Evolutionary conservation across 2,329 filamentous ascomycete species (phyloP).

Genomic region (Colletotrichum euphorbiae): DNA sequence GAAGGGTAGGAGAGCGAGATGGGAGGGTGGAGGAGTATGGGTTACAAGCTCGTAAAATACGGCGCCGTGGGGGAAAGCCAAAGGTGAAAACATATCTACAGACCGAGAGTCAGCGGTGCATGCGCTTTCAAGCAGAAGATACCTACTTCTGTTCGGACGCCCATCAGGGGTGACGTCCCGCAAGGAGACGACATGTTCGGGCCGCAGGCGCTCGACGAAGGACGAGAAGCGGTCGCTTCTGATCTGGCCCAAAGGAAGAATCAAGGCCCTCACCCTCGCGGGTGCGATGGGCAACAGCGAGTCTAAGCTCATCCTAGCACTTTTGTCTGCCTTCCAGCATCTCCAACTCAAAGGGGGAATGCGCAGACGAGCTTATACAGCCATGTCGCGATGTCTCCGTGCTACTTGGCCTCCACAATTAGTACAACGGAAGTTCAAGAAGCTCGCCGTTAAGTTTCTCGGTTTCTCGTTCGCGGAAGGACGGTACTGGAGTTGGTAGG

Average conservation of each 20-base stretch:
- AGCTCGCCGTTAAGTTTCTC: conserved; percentile 19
- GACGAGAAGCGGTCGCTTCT: conserved; percentile 81
- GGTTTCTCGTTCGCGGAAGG: background rate
- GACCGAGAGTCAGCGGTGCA: conserved; percentile 12
- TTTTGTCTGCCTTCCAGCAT: conserved; percentile 44
- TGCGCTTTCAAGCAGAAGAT: background rate
- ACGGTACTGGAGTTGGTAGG: background rate
- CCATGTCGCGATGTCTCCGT: conserved; percentile 33
- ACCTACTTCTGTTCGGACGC: conserved; percentile 85
- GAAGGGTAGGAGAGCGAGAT: conserved; percentile 85
- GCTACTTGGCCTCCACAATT: background rate
- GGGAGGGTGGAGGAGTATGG: conserved; percentile 81
- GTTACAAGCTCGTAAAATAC: conserved; percentile 91
- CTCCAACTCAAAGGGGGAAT: conserved; percentile 29
- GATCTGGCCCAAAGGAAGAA: conserved; percentile 89
- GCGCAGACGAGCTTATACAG: conserved; percentile 31
- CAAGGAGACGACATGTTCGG: conserved; percentile 84
- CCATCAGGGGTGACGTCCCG: conserved; percentile 88
- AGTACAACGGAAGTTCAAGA: conserved; percentile 11
- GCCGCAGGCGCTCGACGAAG: conserved; percentile 82
- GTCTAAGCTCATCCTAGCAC: conserved; percentile 85
- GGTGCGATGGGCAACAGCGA: conserved; percentile 91
- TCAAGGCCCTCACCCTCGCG: conserved; percentile 87
- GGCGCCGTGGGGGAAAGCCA: conserved; percentile 86
- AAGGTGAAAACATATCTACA: conserved; percentile 91